These are phyloP conservation scores for sorghum (Sorghum bicolor) DNA, from an alignment of 176 grass and related monocot species.

Conservation along the genomic window Sorghum_bicolor_NCBIv3 NC_012871.2:64582001-64582500, in stretches of 20 bases:
- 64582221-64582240: conserved; percentile 94
- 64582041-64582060: conserved; percentile 47
- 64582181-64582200: conserved; percentile 79
- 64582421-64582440: neutral
- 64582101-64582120: conserved; percentile 66
- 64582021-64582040: conserved; percentile 3
- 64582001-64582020: conserved; percentile 8
- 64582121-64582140: conserved; percentile 32
- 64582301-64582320: conserved; percentile 9
- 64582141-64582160: neutral
- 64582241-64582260: conserved; percentile 89
- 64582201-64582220: conserved; percentile 72
- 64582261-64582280: conserved; percentile 32
- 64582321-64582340: neutral
- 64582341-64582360: conserved; percentile 15
- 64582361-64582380: neutral
- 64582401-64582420: neutral
- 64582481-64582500: neutral
- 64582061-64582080: conserved; percentile 97
- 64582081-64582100: conserved; percentile 86
- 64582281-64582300: neutral
- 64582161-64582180: conserved; percentile 4
- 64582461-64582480: neutral
- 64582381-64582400: neutral
- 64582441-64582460: neutral